A percentile compares a stretch with the other conserved stretches of the same genome.
phyloP scores from a whole-genome alignment of 768 basidiomycete species.

The Mycena albidolilacea region DNA sequence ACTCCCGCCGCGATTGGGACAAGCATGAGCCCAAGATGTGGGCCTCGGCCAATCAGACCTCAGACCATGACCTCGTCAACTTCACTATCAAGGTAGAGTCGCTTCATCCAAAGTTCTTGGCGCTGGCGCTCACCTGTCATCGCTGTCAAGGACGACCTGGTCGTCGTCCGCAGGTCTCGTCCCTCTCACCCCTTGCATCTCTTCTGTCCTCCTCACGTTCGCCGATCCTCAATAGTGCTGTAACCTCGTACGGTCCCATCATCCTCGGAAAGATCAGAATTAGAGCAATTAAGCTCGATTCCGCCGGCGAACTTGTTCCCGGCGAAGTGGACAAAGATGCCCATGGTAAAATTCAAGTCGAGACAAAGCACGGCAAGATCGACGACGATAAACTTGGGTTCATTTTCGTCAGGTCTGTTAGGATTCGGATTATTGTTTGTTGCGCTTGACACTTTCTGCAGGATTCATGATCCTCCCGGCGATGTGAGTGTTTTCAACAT shows the following conservation, averaged over 20 bases:
- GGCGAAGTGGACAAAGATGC: slow-evolving; percentile 22
- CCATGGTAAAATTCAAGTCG: slow-evolving; percentile 34
- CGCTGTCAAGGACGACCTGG: slow-evolving; percentile 52
- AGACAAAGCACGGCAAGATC: slow-evolving; percentile 76
- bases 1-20: slow-evolving; percentile 80
- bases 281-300: slow-evolving; percentile 64
- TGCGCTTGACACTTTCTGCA: slow-evolving; percentile 45
- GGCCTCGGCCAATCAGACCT: slow-evolving; percentile 67
- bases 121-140: slow-evolving; percentile 25
- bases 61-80: slow-evolving; percentile 65
- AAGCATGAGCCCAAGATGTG: slow-evolving; percentile 82
- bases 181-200: not conserved
- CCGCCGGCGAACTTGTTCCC: slow-evolving; percentile 26
- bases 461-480: slow-evolving; percentile 85
- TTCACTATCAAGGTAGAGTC: slow-evolving; percentile 66
- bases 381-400: slow-evolving; percentile 28
- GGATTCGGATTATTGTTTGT: not conserved
- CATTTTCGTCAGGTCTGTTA: slow-evolving; percentile 26
- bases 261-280: slow-evolving; percentile 84
- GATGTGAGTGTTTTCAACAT: slow-evolving; percentile 58
- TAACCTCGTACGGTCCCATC: slow-evolving; percentile 76
- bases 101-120: slow-evolving; percentile 14
- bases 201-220: not conserved
- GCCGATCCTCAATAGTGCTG: slow-evolving; percentile 51
- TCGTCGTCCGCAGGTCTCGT: slow-evolving; percentile 56